Conservation (phyloP, 345 rosid genomes). For the Bruguiera sexangula region DNA sequence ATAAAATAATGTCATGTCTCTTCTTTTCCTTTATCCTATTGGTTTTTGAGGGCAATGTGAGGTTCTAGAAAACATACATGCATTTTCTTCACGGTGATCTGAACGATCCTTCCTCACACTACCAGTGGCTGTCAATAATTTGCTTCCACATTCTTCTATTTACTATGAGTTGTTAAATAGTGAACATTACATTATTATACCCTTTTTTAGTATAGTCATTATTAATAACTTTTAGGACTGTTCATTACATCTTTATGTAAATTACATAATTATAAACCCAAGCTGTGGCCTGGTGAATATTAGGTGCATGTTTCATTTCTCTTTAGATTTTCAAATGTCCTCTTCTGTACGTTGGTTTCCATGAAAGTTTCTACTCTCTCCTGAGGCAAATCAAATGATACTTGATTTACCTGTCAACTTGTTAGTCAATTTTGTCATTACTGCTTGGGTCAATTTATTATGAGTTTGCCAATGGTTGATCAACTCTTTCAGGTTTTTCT, state of each 20-base stretch:
- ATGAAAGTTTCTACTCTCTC: background rate
- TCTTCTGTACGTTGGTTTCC: background rate
- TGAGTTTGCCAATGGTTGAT: slow-evolving; percentile 13
- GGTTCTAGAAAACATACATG: no score
- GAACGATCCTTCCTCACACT: background rate
- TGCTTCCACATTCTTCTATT: background rate
- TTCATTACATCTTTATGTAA: background rate
- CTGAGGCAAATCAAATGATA: background rate
- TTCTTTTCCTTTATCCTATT: no score
- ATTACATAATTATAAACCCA: no score
- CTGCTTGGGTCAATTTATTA: background rate
- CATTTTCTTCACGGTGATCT: background rate
- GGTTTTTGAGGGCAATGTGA: no score
- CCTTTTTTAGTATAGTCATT: background rate
- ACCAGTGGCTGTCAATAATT: background rate
- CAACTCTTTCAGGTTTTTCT: slow-evolving; percentile 44
- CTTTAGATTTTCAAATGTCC: background rate
- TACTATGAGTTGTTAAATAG: background rate
- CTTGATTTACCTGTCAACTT: background rate
- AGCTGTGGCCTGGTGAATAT: background rate
- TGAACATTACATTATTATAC: background rate
- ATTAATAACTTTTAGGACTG: background rate
- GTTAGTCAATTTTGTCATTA: background rate
- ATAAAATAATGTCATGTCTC: no score
- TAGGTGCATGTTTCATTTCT: background rate